Evolutionary conservation across 495 filamentous ascomycete species (phyloP).

Genomic region (Penicillium bialowiezense): DNA sequence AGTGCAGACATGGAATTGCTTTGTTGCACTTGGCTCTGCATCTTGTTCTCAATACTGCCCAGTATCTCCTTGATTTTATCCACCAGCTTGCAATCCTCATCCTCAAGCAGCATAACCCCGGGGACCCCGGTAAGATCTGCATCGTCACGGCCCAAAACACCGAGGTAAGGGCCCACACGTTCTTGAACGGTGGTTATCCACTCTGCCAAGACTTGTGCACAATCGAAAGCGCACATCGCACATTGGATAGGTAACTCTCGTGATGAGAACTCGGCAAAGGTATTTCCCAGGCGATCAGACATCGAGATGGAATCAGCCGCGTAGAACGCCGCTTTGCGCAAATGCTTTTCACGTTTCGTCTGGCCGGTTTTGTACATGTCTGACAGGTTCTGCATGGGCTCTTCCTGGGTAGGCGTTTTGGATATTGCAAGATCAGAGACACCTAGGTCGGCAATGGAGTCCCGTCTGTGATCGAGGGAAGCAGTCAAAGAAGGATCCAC

Average conservation of each 20-base stretch:
- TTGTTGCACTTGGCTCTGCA: conserved; percentile 55
- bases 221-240: conserved; percentile 92
- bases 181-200: conserved; percentile 96
- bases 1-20: conserved; percentile 48
- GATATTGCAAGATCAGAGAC: conserved; percentile 45
- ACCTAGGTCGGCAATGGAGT: conserved; percentile 40
- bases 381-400: conserved; percentile 32
- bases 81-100: conserved; percentile 86
- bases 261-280: conserved; percentile 80
- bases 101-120: conserved; percentile 84
- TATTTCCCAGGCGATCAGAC: conserved; percentile 83
- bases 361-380: conserved; percentile 36
- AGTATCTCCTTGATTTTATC: conserved; percentile 82
- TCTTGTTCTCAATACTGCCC: conserved; percentile 73
- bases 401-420: conserved; percentile 38
- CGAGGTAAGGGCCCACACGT: conserved; percentile 83
- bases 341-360: conserved; percentile 75
- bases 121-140: conserved; percentile 75
- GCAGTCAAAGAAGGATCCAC: conserved; percentile 34
- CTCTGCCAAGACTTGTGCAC: conserved; percentile 93
- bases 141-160: conserved; percentile 79
- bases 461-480: conserved; percentile 24
- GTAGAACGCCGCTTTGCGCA: conserved; percentile 92
- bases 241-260: conserved; percentile 92
- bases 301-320: conserved; percentile 89